Conservation (phyloP, 1,284 basidiomycete genomes). For the Inonotus obliquus region DNA sequence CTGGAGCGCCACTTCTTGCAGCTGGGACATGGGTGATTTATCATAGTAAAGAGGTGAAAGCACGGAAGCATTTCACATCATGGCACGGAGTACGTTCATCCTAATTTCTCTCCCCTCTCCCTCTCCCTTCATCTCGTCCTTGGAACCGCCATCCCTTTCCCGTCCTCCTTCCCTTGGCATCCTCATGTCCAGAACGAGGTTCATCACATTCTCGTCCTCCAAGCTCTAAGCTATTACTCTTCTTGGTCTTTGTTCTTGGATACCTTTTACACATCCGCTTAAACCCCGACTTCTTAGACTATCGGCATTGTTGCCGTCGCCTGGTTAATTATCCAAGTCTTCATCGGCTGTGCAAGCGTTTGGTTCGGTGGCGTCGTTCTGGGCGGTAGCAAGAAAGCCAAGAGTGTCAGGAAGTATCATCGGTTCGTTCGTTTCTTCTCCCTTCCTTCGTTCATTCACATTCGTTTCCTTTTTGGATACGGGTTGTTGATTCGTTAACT, state of each 20-base stretch:
- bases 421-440: constrained; percentile 36
- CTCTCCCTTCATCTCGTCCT: not conserved
- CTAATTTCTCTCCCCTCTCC: not conserved
- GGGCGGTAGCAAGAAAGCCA: constrained; percentile 62
- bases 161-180: not conserved
- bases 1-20: constrained; percentile 50
- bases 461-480: too few relatives aligned
- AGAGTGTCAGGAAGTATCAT: constrained; percentile 72
- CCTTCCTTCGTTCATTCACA: not conserved
- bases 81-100: constrained; percentile 60
- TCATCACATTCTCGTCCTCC: not conserved
- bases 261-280: not conserved
- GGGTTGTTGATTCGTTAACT: too few relatives aligned
- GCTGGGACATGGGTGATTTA: constrained; percentile 51
- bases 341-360: constrained; percentile 60
- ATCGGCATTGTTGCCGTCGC: constrained; percentile 50
- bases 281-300: constrained; percentile 32
- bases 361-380: constrained; percentile 62
- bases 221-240: too few relatives aligned
- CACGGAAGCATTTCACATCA: constrained; percentile 49
- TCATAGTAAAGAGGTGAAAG: constrained; percentile 47
- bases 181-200: not conserved
- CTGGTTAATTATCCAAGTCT: constrained; percentile 53
- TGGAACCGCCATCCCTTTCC: not conserved
- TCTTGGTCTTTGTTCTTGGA: constrained; percentile 2